phyloP scores from a whole-genome alignment of 306 rosid genomes.

The Trifolium pratense region DNA sequence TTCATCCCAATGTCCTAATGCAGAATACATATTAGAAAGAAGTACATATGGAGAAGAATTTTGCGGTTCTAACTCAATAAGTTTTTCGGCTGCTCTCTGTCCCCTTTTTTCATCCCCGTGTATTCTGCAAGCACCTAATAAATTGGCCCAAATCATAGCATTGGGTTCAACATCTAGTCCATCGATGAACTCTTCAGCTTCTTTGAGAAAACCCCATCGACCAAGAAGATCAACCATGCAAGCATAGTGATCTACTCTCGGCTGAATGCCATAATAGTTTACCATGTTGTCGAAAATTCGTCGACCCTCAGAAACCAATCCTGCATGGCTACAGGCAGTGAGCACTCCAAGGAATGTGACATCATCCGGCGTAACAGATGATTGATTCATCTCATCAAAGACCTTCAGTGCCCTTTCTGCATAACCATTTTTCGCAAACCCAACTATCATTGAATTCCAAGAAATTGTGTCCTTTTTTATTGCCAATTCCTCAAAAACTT shows the following conservation, averaged over 20 bases:
- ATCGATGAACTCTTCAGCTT: conserved; percentile 69
- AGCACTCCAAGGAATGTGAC: conserved; percentile 88
- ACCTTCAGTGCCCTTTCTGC: conserved; percentile 61
- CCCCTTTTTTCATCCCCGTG: conserved; percentile 86
- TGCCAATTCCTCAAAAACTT: conserved; percentile 69
- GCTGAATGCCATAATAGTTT: conserved; percentile 51
- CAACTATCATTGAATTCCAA: conserved; percentile 91
- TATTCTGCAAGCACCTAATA: conserved; percentile 78
- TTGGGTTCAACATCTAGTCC: conserved; percentile 50
- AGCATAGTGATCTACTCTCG: conserved; percentile 70
- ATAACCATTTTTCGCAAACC: conserved; percentile 81
- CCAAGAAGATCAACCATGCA: conserved; percentile 84
- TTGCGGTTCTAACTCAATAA: conserved; percentile 64
- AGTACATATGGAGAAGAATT: conserved; percentile 72
- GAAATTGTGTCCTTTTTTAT: conserved; percentile 64
- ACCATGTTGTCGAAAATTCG: conserved; percentile 59
- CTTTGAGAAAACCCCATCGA: conserved; percentile 79
- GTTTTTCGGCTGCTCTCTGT: conserved; percentile 65
- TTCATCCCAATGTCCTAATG: conserved; percentile 73
- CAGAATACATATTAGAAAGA: conserved; percentile 71
- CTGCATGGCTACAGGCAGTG: conserved; percentile 85
- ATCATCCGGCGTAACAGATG: conserved; percentile 63
- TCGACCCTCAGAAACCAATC: conserved; percentile 71
- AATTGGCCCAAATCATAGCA: conserved; percentile 76
- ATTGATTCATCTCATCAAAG: conserved; percentile 63